A percentile compares a stretch with the other conserved stretches of the same genome.
phyloP scores from a whole-genome alignment of 2,329 filamentous ascomycete genomes.

The Botrytis sinoallii region DNA sequence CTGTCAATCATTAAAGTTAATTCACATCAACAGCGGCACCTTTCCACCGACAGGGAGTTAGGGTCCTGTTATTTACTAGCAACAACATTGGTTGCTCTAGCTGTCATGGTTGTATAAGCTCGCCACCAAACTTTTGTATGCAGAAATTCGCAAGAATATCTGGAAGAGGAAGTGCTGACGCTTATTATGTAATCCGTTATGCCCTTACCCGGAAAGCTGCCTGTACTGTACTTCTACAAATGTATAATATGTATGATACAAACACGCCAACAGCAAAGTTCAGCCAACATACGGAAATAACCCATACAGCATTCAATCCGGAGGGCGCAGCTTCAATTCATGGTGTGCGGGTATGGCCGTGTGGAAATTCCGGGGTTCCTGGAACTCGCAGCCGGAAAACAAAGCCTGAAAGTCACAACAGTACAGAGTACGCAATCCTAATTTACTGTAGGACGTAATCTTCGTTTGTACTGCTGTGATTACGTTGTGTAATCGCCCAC shows the following conservation, averaged over 20 bases:
- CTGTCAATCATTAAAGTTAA: constrained; percentile 4
- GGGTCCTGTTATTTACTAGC: neutral
- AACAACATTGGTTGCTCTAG: neutral
- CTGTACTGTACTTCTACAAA: neutral
- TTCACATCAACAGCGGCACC: neutral
- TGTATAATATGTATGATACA: neutral
- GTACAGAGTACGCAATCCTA: constrained; percentile 17
- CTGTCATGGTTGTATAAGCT: neutral
- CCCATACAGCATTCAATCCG: neutral
- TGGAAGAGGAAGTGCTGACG: constrained; percentile 18
- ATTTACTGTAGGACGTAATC: constrained; percentile 18
- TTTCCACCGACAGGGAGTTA: neutral
- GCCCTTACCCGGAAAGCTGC: constrained; percentile 5
- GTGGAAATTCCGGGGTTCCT: constrained; percentile 19
- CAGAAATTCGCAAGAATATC: constrained; percentile 18
- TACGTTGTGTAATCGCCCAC: constrained; percentile 8
- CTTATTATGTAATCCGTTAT: constrained; percentile 16
- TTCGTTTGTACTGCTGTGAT: constrained; percentile 17
- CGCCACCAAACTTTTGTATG: neutral
- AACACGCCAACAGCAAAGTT: neutral
- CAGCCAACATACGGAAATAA: neutral
- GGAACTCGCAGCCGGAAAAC: constrained; percentile 19
- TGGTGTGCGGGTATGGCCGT: constrained; percentile 19
- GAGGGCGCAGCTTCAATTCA: neutral
- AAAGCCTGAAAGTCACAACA: constrained; percentile 18